phyloP scores from a whole-genome alignment of 2,329 filamentous ascomycete genomes.

The Ceratocystis albifundus region DNA sequence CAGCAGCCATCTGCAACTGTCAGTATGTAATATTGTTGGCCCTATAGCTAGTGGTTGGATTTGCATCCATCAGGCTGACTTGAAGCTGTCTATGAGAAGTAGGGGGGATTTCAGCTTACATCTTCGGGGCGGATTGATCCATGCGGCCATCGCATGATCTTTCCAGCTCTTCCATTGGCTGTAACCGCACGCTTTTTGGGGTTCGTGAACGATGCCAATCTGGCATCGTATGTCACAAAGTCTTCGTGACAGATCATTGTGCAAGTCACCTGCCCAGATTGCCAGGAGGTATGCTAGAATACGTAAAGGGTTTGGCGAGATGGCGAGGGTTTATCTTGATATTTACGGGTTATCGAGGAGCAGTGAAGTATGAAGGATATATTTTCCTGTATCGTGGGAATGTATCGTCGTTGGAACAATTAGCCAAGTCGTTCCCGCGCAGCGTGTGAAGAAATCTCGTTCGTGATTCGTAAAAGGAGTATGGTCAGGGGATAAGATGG shows the following conservation, averaged over 20 bases:
- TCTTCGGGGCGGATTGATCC: constrained; percentile 30
- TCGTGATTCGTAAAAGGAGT: not conserved
- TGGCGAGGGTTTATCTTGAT: not conserved
- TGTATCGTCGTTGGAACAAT: not conserved
- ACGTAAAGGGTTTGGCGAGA: not conserved
- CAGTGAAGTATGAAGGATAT: not conserved
- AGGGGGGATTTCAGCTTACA: constrained; percentile 25
- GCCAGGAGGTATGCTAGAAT: not conserved
- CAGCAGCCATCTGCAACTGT: constrained; percentile 60
- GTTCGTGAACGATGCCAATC: constrained; percentile 65
- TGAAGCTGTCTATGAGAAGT: not conserved
- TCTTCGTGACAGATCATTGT: constrained; percentile 30
- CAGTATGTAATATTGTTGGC: constrained; percentile 18
- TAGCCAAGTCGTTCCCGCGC: not conserved
- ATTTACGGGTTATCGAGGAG: not conserved
- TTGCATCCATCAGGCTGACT: not conserved
- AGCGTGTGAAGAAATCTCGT: not conserved
- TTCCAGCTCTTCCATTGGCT: constrained; percentile 41
- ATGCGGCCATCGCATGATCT: constrained; percentile 67
- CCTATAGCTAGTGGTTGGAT: not conserved
- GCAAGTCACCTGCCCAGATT: not conserved
- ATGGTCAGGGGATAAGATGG: not conserved
- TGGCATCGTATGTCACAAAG: constrained; percentile 58
- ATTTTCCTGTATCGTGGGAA: not conserved
- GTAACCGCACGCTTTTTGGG: constrained; percentile 60